Conservation (phyloP, 306 rosid species). For the Coriaria nepalensis region DNA sequence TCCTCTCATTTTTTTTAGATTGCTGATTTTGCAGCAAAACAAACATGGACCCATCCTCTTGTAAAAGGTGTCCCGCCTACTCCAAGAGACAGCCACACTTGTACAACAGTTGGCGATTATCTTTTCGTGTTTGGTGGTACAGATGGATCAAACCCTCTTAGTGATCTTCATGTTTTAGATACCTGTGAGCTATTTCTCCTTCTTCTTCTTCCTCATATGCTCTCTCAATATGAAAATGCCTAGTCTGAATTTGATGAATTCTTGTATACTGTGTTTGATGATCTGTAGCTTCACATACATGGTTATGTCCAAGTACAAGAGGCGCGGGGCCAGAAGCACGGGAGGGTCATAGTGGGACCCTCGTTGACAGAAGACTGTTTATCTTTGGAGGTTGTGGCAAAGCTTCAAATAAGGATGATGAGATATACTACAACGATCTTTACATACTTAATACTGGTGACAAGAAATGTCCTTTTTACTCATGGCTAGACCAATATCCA, state of each 20-base stretch:
- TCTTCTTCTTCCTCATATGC: background rate
- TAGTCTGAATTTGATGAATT: background rate
- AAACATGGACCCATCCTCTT: constrained; percentile 69
- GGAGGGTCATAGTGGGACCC: constrained; percentile 91
- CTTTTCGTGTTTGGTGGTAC: constrained; percentile 94
- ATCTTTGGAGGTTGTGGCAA: constrained; percentile 98
- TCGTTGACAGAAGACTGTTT: constrained; percentile 68
- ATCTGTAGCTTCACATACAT: constrained; percentile 46
- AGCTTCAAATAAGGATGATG: constrained; percentile 43
- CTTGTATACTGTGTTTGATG: too few relatives aligned
- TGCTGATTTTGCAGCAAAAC: constrained; percentile 56
- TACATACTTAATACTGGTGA: constrained; percentile 88
- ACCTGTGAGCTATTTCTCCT: constrained; percentile 52
- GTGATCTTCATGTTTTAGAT: constrained; percentile 72
- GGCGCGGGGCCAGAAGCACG: constrained; percentile 95
- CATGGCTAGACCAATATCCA: constrained; percentile 9
- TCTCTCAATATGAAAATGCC: background rate
- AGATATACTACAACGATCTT: constrained; percentile 77
- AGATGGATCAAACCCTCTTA: constrained; percentile 83
- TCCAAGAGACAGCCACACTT: constrained; percentile 91
- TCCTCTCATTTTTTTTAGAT: constrained; percentile 2
- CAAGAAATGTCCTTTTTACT: background rate
- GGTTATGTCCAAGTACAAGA: constrained; percentile 67
- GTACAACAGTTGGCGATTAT: constrained; percentile 68
- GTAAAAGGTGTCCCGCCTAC: constrained; percentile 65